phyloP scores from a whole-genome alignment of 495 filamentous ascomycete species.

The Thozetella sp. region DNA sequence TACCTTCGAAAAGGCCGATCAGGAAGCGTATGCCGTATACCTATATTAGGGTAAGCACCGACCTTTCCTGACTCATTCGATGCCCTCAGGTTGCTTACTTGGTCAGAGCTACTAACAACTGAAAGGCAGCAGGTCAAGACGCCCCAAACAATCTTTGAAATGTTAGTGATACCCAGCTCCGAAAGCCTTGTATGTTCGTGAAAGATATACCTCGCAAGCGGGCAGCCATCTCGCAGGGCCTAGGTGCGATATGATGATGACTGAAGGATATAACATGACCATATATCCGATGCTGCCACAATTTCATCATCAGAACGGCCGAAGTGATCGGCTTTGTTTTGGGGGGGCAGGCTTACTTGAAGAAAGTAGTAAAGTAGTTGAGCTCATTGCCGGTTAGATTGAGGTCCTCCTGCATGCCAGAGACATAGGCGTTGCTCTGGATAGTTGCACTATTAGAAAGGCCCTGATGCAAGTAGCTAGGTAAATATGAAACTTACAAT shows the following conservation, averaged over 20 bases:
- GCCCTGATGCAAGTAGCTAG: background rate
- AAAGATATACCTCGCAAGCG: background rate
- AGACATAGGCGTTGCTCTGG: conserved; percentile 37
- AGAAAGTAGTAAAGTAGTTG: conserved; percentile 40
- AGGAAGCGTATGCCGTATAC: conserved; percentile 66
- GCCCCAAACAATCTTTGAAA: conserved; percentile 56
- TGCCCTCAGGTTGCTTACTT: conserved; percentile 8
- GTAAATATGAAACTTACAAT: too few species aligned
- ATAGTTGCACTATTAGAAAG: background rate
- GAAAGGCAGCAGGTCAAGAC: conserved; percentile 55
- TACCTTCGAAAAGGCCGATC: conserved; percentile 51
- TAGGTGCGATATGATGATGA: background rate
- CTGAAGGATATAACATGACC: background rate
- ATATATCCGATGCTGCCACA: conserved; percentile 22
- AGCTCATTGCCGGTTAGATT: conserved; percentile 39
- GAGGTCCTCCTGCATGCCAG: conserved; percentile 51
- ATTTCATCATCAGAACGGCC: conserved; percentile 52
- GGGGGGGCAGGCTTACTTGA: conserved; percentile 39
- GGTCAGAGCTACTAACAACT: conserved; percentile 39
- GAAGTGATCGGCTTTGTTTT: conserved; percentile 55
- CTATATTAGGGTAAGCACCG: background rate
- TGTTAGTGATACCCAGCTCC: conserved; percentile 45
- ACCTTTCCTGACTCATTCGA: background rate
- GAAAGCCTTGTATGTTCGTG: background rate
- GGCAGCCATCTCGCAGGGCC: background rate